These are phyloP conservation scores for Blastosporella zonata DNA, from an alignment of 1,284 basidiomycete species.

Conservation along the genomic window DNA sequence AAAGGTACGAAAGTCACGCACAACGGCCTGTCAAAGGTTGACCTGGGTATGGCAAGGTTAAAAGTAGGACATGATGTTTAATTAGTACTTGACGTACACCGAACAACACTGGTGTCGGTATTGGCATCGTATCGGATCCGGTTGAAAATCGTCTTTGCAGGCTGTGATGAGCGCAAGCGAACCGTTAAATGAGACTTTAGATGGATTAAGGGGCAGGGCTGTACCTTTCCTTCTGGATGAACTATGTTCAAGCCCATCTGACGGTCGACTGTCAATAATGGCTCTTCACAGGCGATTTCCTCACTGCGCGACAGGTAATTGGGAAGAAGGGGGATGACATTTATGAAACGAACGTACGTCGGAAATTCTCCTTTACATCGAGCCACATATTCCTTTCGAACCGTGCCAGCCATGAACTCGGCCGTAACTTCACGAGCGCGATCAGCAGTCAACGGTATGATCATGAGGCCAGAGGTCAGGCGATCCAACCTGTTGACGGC, in stretches of 20 bases:
- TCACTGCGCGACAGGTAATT: slow-evolving; percentile 44
- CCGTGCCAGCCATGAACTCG: slow-evolving; percentile 79
- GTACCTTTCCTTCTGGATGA: slow-evolving; percentile 88
- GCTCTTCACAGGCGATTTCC: slow-evolving; percentile 81
- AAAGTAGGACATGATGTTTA: slow-evolving; percentile 3
- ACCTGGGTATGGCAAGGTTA: slow-evolving; percentile 43
- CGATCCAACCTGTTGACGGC: slow-evolving; percentile 95
- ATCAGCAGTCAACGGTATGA: slow-evolving; percentile 77
- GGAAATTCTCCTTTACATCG: slow-evolving; percentile 84
- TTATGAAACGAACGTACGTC: slow-evolving; percentile 40
- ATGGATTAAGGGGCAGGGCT: slow-evolving; percentile 15
- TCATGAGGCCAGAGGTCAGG: slow-evolving; percentile 95
- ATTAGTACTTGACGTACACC: slow-evolving; percentile 56
- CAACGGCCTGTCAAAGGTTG: slow-evolving; percentile 86
- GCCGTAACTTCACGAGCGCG: slow-evolving; percentile 73
- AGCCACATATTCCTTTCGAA: slow-evolving; percentile 91
- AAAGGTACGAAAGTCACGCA: slow-evolving; percentile 36
- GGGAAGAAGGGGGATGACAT: slow-evolving; percentile 7
- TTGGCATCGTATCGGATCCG: slow-evolving; percentile 80
- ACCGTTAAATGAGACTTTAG: not conserved
- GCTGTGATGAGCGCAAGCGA: slow-evolving; percentile 38
- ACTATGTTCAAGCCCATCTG: slow-evolving; percentile 96
- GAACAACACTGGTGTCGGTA: slow-evolving; percentile 86
- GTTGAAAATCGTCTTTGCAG: slow-evolving; percentile 88
- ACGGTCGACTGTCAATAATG: slow-evolving; percentile 88